phyloP scores from a whole-genome alignment of 2,329 filamentous ascomycete species.

The Fusarium sp. region DNA sequence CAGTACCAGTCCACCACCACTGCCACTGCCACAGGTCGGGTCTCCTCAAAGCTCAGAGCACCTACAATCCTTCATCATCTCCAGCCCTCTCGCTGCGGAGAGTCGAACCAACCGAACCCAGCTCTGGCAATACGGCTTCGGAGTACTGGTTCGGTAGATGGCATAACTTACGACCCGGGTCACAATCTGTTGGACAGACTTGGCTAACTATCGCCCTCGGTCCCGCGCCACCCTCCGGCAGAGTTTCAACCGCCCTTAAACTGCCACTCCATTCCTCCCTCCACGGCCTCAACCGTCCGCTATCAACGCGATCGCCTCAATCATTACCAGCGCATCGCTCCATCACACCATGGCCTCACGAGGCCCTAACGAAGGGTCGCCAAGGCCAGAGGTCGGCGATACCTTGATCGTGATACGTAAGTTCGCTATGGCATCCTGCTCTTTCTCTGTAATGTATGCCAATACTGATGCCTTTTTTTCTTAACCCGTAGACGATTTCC shows the following conservation, averaged over 20 bases:
- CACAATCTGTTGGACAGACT: slow-evolving; percentile 26
- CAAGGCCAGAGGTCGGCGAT: slow-evolving; percentile 74
- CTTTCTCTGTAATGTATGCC: slow-evolving; percentile 18
- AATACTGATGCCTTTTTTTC: slow-evolving; percentile 30
- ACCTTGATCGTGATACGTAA: slow-evolving; percentile 80
- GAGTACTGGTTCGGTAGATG: slow-evolving; percentile 45
- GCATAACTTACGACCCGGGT: slow-evolving; percentile 25
- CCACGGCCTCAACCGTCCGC: slow-evolving; percentile 39
- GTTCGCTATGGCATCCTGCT: slow-evolving; percentile 54
- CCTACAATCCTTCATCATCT: slow-evolving; percentile 48
- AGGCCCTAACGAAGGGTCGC: slow-evolving; percentile 53
- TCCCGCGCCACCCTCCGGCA: slow-evolving; percentile 40
- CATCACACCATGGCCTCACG: slow-evolving; percentile 61
- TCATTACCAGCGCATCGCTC: slow-evolving; percentile 37
- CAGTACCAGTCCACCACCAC: slow-evolving; percentile 23
- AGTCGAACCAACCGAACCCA: slow-evolving; percentile 34
- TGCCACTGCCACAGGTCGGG: slow-evolving; percentile 41
- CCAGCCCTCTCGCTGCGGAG: slow-evolving; percentile 43
- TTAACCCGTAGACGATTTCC: slow-evolving; percentile 82
- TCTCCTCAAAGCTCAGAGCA: slow-evolving; percentile 45
- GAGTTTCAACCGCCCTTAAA: slow-evolving; percentile 44
- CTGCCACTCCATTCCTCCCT: slow-evolving; percentile 41
- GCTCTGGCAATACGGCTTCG: slow-evolving; percentile 40
- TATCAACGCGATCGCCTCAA: slow-evolving; percentile 34
- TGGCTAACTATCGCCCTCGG: slow-evolving; percentile 29